Base-by-base conservation (phyloP, 192 early-diverging fungal genomes). In the Coemansia sp. region DNA sequence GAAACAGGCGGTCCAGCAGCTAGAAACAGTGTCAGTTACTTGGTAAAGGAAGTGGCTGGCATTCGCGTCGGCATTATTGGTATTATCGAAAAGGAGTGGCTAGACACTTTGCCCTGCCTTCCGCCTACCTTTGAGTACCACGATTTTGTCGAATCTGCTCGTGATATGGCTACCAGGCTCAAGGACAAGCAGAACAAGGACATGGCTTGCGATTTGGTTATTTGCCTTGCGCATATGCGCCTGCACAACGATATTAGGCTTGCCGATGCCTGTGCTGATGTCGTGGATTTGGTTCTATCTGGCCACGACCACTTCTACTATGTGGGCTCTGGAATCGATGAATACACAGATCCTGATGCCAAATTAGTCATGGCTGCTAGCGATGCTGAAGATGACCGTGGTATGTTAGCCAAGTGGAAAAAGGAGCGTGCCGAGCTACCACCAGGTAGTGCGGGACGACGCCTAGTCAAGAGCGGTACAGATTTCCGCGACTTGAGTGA, bases 271-370 rank as follows among this genome's bases (percentile, higher is more conserved):
- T 86, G 86, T 40, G 52, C 67, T 6, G 85, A 76, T 10, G 82
- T 85, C 13, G 78, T 92, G 18, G 90, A 92, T 74, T 60, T 92
- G 38, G 69, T 90, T n/a, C 81, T 92, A 16, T 87, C 88, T 38
- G 90, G 89, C 5, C 89, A 90, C 74, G 89, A 90, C 67, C 89
- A 90, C 61, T 87, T 88, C 61, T 90, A 89, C 68, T 88, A 86
- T 44, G 45, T 89, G 6, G 87, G 86, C 0, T 85, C 85, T 1
- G 80, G 80, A 9, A 55, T 82, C 16, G 65, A 73, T n/a, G 70
- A 69, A 44, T 73, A 65, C 37, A 29, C 29, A 0, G 80, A 76
- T 20, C 71, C 80, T 2, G 38, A 49, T 24, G 30, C 39, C 13
- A 24, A 39, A 15, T 37, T 30, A 3, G 40, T 62, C 12, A 20